A percentile compares a stretch with the other conserved stretches of the same genome.
Conservation (phyloP, 2,329 filamentous ascomycete genomes). For the Cladosporium austrohemisphaericum region DNA sequence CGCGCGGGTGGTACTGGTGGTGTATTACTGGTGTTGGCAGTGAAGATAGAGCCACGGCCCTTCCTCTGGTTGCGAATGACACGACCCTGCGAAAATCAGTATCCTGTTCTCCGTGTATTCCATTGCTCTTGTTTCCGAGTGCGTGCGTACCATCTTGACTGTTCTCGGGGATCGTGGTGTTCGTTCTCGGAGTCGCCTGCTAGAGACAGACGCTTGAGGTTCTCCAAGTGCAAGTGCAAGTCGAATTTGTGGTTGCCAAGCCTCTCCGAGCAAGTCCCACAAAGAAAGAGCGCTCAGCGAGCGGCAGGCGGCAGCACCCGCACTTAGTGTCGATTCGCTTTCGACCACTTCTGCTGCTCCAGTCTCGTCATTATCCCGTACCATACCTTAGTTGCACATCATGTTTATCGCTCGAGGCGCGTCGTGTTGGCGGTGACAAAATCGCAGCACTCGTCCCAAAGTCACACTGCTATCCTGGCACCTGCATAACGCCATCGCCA, state of each 20-base stretch:
- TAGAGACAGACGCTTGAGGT: not conserved
- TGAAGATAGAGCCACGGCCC: constrained; percentile 76
- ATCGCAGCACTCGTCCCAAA: too few species aligned
- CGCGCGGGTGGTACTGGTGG: constrained; percentile 1
- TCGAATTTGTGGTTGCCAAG: not conserved
- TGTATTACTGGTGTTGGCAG: constrained; percentile 35
- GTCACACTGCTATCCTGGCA: too few species aligned
- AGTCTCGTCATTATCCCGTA: too few species aligned
- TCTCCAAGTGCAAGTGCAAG: too few species aligned
- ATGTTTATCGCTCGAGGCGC: too few species aligned
- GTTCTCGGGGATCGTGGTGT: constrained; percentile 17
- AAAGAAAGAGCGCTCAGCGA: not conserved
- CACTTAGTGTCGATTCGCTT: too few species aligned
- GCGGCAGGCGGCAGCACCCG: too few species aligned
- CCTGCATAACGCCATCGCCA: too few species aligned
- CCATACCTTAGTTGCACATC: too few species aligned
- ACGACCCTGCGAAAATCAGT: constrained; percentile 50
- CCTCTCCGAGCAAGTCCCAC: not conserved
- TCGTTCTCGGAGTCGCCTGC: constrained; percentile 5
- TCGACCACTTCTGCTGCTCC: too few species aligned
- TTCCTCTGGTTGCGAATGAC: constrained; percentile 74
- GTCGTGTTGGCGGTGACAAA: too few species aligned
- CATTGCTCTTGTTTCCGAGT: constrained; percentile 2
- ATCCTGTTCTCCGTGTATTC: not conserved
- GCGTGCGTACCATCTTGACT: constrained; percentile 22